Evolutionary conservation across 495 filamentous ascomycete species (phyloP).

Genomic region (Daldinia bambusicola): DNA sequence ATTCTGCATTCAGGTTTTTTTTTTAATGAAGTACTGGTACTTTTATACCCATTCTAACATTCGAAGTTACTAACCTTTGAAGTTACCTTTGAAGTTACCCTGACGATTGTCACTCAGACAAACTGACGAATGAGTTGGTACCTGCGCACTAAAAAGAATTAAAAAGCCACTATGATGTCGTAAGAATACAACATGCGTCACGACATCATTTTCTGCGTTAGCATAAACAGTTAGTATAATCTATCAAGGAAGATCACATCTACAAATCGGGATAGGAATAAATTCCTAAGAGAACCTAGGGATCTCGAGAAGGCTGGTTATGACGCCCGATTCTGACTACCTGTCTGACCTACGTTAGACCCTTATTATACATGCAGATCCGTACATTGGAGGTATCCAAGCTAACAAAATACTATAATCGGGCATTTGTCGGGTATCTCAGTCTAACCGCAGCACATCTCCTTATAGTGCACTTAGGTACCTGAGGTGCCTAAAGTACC

Average conservation of each 20-base stretch:
- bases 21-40: not conserved
- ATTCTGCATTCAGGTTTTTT: too few relatives aligned
- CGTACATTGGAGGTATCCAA: not conserved
- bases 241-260: constrained; percentile 5
- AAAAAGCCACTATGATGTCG: constrained; percentile 35
- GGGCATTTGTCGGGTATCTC: constrained; percentile 2
- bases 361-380: not conserved
- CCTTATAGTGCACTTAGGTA: not conserved
- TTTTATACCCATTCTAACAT: not conserved
- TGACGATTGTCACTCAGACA: not conserved
- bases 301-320: not conserved
- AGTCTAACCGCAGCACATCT: not conserved
- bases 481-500: too few relatives aligned
- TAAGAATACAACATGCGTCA: constrained; percentile 34
- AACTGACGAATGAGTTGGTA: constrained; percentile 13
- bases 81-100: too few relatives aligned
- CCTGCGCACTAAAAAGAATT: constrained; percentile 14
- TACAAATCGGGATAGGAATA: constrained; percentile 15
- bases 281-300: not conserved
- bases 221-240: not conserved
- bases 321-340: constrained; percentile 1
- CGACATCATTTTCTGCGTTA: constrained; percentile 24
- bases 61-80: too few relatives aligned
- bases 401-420: not conserved
- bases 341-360: not conserved